Conservation (phyloP, 2,329 filamentous ascomycete species). For the Ophiostoma quercus region DNA sequence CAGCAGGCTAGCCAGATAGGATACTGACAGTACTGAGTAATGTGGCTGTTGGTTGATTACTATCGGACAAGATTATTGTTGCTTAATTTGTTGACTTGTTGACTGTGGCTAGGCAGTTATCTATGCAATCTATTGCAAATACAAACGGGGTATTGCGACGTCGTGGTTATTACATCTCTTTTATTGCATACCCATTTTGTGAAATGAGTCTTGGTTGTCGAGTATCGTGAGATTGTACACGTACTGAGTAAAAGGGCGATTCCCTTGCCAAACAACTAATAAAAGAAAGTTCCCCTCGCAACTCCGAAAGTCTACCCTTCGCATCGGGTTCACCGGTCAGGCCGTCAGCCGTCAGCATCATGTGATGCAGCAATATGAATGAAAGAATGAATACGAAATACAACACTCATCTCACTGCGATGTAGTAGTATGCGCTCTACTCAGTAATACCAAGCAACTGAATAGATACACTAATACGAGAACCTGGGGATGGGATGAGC, state of each 20-base stretch:
- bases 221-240: not conserved
- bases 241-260: not conserved
- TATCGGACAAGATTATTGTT: not conserved
- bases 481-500: not conserved
- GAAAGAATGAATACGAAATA: not conserved
- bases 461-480: not conserved
- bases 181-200: not conserved
- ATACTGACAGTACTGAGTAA: not conserved
- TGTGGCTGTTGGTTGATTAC: not conserved
- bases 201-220: not conserved
- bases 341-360: not conserved
- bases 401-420: not conserved
- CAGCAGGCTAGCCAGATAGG: not conserved
- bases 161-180: not conserved
- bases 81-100: not conserved
- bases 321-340: not conserved
- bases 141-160: slow-evolving; percentile 4
- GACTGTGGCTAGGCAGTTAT: not conserved
- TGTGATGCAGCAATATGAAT: not conserved
- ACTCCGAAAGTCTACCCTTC: not conserved
- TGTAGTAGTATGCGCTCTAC: not conserved
- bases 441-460: not conserved
- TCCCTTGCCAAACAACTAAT: too few relatives aligned
- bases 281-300: too few relatives aligned
- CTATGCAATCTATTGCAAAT: not conserved